These are phyloP conservation scores for Selaginella tamariscina DNA, from an alignment of 75 land plant genomes.

Conservation along the genomic window DNA sequence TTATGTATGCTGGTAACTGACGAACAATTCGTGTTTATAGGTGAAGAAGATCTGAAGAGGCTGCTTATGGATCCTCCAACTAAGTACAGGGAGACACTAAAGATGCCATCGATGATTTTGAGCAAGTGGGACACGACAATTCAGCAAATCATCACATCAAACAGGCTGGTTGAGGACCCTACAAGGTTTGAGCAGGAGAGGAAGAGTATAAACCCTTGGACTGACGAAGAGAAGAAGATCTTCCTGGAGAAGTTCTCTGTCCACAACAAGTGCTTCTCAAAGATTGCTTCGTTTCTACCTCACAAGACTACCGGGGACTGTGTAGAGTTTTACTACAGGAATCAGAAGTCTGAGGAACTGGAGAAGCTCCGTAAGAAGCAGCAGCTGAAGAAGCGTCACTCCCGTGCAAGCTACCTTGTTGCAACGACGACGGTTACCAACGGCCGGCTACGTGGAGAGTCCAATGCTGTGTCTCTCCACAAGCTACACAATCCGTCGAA, in stretches of 20 bases:
- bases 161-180: conserved; percentile 41
- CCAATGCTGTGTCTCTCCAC: conserved; percentile 14
- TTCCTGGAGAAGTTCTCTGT: conserved; percentile 33
- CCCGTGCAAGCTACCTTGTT: conserved; percentile 38
- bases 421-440: conserved; percentile 33
- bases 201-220: conserved; percentile 36
- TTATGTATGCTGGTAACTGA: no score
- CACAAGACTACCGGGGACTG: conserved; percentile 46
- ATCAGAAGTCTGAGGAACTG: conserved; percentile 37
- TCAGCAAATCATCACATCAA: conserved; percentile 20
- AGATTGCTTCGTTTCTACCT: conserved; percentile 29
- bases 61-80: conserved; percentile 15
- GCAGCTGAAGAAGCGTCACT: conserved; percentile 30
- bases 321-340: conserved; percentile 40
- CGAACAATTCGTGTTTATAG: no score
- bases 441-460: conserved; percentile 35
- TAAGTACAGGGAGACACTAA: conserved; percentile 21
- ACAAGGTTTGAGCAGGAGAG: conserved; percentile 31
- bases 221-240: conserved; percentile 30
- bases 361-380: conserved; percentile 27
- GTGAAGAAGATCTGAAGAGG: conserved; percentile 22
- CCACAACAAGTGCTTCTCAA: conserved; percentile 31
- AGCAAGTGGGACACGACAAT: conserved; percentile 16
- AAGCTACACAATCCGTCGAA: no score
- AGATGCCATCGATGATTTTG: conserved; percentile 39